A percentile compares a stretch with the other conserved stretches of the same genome.
Conservation (phyloP, 2,329 filamentous ascomycete genomes). For the Trichoderma arundinaceum region DNA sequence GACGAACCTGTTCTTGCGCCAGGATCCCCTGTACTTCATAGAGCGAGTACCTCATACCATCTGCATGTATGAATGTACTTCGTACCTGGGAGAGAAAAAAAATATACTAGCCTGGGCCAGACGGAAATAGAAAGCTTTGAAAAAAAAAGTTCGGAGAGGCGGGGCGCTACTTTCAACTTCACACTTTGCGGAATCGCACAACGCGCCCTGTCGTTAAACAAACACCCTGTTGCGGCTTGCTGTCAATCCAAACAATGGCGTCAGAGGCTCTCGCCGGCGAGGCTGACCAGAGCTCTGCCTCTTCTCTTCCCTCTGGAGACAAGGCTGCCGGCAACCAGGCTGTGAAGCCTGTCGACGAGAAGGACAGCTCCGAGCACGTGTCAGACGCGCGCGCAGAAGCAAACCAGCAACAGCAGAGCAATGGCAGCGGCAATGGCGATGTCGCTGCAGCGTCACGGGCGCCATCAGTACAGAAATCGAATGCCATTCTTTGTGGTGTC, state of each 20-base stretch:
- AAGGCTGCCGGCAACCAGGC: neutral
- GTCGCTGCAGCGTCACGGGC: neutral
- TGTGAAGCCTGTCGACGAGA: neutral
- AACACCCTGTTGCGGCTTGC: neutral
- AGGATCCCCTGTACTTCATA: constrained; percentile 1
- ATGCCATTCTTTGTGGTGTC: constrained; percentile 51
- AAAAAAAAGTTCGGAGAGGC: constrained; percentile 19
- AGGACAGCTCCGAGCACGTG: constrained; percentile 1
- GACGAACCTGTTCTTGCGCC: constrained; percentile 9
- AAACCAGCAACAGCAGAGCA: constrained; percentile 12
- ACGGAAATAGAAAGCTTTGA: neutral
- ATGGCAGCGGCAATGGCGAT: neutral
- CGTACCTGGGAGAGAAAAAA: neutral
- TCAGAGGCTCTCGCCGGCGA: constrained; percentile 13
- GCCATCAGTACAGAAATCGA: neutral
- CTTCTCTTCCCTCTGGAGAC: neutral
- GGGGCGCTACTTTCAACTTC: constrained; percentile 20
- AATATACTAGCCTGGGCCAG: neutral
- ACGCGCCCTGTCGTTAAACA: constrained; percentile 1
- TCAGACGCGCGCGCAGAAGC: constrained; percentile 8
- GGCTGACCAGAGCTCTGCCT: constrained; percentile 7
- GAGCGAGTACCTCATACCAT: neutral
- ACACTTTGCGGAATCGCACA: neutral
- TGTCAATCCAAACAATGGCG: constrained; percentile 12
- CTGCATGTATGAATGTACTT: neutral